A percentile compares a stretch with the other conserved stretches of the same genome.
Conservation (phyloP, 257 asterid species). For the Mentha longifolia region DNA sequence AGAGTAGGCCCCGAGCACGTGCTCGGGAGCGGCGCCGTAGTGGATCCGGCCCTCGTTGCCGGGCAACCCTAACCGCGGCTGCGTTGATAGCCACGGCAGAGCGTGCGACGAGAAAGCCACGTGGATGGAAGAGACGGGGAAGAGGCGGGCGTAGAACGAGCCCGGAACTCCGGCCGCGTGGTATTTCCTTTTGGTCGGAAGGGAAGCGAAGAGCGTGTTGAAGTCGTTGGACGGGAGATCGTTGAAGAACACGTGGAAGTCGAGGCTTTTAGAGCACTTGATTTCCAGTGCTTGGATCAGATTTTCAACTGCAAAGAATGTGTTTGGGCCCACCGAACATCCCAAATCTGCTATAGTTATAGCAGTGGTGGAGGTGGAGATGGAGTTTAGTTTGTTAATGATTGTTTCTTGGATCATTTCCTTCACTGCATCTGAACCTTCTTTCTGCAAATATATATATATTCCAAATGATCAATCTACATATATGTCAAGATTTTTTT, state of each 20-base stretch:
- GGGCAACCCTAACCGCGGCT: slow-evolving; percentile 15
- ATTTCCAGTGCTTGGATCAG: not conserved
- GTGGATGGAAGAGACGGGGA: slow-evolving; percentile 36
- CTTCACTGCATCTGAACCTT: not conserved
- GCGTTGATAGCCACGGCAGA: not conserved
- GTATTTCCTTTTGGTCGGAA: slow-evolving; percentile 25
- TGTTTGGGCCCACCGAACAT: slow-evolving; percentile 14
- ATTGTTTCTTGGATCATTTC: slow-evolving; percentile 9
- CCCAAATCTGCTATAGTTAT: slow-evolving; percentile 1
- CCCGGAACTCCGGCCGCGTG: slow-evolving; percentile 43
- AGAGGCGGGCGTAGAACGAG: slow-evolving; percentile 37
- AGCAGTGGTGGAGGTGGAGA: not conserved
- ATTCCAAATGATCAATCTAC: no score
- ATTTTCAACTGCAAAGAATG: not conserved
- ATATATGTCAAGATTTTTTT: no score
- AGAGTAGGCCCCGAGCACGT: no score
- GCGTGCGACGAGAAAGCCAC: slow-evolving; percentile 6
- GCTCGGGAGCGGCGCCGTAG: slow-evolving; percentile 17
- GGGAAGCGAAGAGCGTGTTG: slow-evolving; percentile 25
- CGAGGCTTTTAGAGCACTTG: not conserved
- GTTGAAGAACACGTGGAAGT: slow-evolving; percentile 7
- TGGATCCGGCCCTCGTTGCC: slow-evolving; percentile 36
- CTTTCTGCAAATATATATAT: no score
- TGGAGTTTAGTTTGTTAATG: not conserved
- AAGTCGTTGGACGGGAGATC: not conserved